phyloP scores from a whole-genome alignment of 306 rosid genomes.

The Delonix regia region DNA sequence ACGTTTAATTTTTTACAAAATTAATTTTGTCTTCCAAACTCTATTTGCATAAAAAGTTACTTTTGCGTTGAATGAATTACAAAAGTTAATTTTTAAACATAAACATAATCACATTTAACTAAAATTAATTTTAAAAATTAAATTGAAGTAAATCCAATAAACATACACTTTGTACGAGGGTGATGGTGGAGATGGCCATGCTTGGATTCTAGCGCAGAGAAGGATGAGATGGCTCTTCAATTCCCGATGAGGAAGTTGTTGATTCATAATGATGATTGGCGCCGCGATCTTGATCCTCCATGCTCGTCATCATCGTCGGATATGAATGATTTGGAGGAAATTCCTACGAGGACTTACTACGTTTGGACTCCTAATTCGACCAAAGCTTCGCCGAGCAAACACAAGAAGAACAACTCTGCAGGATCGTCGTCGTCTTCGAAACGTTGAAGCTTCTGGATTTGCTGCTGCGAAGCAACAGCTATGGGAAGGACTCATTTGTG shows the following conservation, averaged over 20 bases:
- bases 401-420: slow-evolving; percentile 83
- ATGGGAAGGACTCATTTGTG: slow-evolving; percentile 62
- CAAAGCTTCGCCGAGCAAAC: slow-evolving; percentile 37
- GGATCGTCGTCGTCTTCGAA: slow-evolving; percentile 63
- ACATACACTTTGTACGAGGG: neutral
- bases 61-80: too few relatives aligned
- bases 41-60: too few relatives aligned
- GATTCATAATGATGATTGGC: slow-evolving; percentile 22
- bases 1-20: too few relatives aligned
- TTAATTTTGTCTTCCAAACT: too few relatives aligned
- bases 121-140: too few relatives aligned
- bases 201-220: neutral
- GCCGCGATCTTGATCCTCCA: slow-evolving; percentile 29
- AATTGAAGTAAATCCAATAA: too few relatives aligned
- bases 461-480: slow-evolving; percentile 75
- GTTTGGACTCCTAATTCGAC: slow-evolving; percentile 69
- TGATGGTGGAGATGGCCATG: neutral
- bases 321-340: slow-evolving; percentile 57
- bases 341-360: slow-evolving; percentile 73
- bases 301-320: slow-evolving; percentile 50
- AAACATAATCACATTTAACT: too few relatives aligned
- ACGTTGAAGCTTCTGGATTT: slow-evolving; percentile 68
- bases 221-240: slow-evolving; percentile 29
- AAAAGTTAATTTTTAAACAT: too few relatives aligned
- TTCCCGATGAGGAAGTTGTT: slow-evolving; percentile 38